Conservation (phyloP, 306 rosid species). For the Datisca glomerata region DNA sequence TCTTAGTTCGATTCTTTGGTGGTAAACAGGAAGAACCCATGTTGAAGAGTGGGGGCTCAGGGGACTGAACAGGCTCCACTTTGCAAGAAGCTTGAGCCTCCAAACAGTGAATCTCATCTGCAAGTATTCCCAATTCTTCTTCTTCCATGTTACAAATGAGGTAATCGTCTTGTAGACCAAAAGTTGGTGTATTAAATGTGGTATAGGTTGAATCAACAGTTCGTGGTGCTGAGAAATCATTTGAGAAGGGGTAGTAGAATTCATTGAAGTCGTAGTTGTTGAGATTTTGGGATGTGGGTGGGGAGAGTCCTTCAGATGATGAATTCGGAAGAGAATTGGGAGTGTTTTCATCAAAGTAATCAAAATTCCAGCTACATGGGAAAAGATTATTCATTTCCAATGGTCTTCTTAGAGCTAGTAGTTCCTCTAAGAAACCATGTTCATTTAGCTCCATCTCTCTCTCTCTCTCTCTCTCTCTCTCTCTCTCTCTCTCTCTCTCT, state of each 20-base stretch:
- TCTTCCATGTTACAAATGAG: constrained; percentile 33
- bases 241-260: constrained; percentile 21
- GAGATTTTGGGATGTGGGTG: constrained; percentile 8
- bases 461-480: constrained; percentile 6
- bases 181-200: constrained; percentile 22
- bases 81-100: constrained; percentile 42
- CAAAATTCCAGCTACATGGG: constrained; percentile 24
- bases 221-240: constrained; percentile 28
- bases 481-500: no score
- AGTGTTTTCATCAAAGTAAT: constrained; percentile 34
- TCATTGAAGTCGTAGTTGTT: constrained; percentile 18
- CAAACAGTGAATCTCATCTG: constrained; percentile 34
- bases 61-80: constrained; percentile 37
- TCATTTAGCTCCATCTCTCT: constrained; percentile 41
- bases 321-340: constrained; percentile 22
- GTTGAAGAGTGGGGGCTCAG: constrained; percentile 31
- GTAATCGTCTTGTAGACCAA: constrained; percentile 25
- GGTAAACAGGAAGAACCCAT: constrained; percentile 6
- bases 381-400: constrained; percentile 26
- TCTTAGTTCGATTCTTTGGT: constrained; percentile 27
- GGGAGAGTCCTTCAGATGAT: constrained; percentile 17
- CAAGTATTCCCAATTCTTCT: constrained; percentile 31
- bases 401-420: constrained; percentile 33
- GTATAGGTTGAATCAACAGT: constrained; percentile 20
- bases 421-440: constrained; percentile 39